Percentiles rank a stretch among this genome's conserved stretches.
Conservation (phyloP, 352 stramenopile genomes). For the Phytophthora megakarya region DNA sequence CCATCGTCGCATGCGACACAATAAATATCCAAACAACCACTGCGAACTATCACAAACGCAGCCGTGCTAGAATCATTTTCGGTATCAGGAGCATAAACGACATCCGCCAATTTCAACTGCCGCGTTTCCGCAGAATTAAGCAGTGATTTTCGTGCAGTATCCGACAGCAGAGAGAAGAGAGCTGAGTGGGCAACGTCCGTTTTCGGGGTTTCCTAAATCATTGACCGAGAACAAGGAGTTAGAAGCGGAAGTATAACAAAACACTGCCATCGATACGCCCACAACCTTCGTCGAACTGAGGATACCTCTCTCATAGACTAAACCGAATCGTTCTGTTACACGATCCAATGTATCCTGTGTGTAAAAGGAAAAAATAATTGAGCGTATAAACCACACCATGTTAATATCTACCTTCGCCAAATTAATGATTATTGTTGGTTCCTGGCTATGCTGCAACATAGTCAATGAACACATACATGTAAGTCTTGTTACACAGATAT, state of each 20-base stretch:
- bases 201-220: constrained; percentile 34
- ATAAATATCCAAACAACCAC: constrained; percentile 51
- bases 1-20: constrained; percentile 37
- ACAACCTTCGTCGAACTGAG: constrained; percentile 24
- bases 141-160: constrained; percentile 33
- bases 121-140: constrained; percentile 34
- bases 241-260: neutral
- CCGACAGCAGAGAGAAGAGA: constrained; percentile 49
- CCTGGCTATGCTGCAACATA: constrained; percentile 27
- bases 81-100: constrained; percentile 16
- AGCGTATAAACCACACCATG: neutral
- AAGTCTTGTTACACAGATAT: neutral
- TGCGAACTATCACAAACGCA: constrained; percentile 46
- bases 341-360: constrained; percentile 35
- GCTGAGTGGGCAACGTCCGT: constrained; percentile 47
- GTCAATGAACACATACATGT: neutral
- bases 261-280: neutral
- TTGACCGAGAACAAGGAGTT: neutral
- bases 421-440: constrained; percentile 25
- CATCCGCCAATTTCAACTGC: constrained; percentile 23
- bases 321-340: constrained; percentile 32
- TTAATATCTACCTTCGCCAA: constrained; percentile 27
- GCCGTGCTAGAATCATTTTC: constrained; percentile 5
- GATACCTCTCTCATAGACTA: constrained; percentile 35
- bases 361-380: neutral